These are phyloP conservation scores for Cryptosporidium muris DNA, from an alignment of 169 alveolate species.

Conservation along the genomic window DNA sequence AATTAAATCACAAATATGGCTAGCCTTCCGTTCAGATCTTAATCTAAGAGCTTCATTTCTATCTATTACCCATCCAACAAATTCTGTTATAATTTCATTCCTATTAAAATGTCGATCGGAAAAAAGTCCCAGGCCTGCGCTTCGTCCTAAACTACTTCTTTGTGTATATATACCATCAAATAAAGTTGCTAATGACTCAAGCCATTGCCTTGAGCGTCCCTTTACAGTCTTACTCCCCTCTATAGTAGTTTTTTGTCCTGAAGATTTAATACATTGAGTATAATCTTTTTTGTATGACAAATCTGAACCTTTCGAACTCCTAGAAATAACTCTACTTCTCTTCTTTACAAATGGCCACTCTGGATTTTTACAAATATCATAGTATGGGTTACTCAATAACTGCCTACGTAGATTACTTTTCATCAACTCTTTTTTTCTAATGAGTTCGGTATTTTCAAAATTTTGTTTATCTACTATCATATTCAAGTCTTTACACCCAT, in stretches of 20 bases:
- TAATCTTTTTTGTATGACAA: neutral
- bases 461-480: too few species aligned
- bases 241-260: neutral
- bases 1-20: slow-evolving; percentile 76
- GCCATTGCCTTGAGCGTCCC: slow-evolving; percentile 49
- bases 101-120: slow-evolving; percentile 72
- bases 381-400: slow-evolving; percentile 45
- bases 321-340: slow-evolving; percentile 32
- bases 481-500: too few species aligned
- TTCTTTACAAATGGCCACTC: slow-evolving; percentile 58
- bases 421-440: neutral
- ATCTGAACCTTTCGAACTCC: neutral
- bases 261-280: neutral
- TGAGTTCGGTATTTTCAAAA: neutral
- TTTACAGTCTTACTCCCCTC: slow-evolving; percentile 6
- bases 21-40: slow-evolving; percentile 74
- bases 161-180: slow-evolving; percentile 76
- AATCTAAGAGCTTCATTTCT: slow-evolving; percentile 74
- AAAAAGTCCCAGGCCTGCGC: slow-evolving; percentile 75
- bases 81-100: slow-evolving; percentile 74
- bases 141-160: slow-evolving; percentile 78
- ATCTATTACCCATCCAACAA: slow-evolving; percentile 79
- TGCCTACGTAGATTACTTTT: slow-evolving; percentile 45
- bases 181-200: slow-evolving; percentile 69
- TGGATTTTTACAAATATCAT: slow-evolving; percentile 65